Evolutionary conservation across 1,284 basidiomycete genomes (phyloP), one percentile per base, ranked within the genome.

Genomic region (Irpex lacteus): DNA sequence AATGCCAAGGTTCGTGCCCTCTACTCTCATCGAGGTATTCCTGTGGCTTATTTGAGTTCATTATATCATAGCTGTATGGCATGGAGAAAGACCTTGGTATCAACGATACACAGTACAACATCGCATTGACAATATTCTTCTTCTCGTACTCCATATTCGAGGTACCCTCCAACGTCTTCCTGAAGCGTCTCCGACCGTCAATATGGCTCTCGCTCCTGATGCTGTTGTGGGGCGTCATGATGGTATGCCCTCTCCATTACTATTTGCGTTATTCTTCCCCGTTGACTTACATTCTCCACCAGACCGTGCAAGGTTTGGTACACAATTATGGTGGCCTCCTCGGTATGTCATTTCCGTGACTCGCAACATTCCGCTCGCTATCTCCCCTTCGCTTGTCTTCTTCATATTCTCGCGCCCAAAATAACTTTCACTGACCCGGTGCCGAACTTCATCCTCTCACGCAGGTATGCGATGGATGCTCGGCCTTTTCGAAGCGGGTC

Each of bases 251-350:
- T 50, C 58, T 11, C 32, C 9, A 52, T 37, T 26, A 2, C 11
- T 3, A 32, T 5, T 65, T 40, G 18, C 21, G 56, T 6, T 32
- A 13, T 32, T 38, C 18, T 38, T 37, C 32, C 26, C 18, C 7
- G 26, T 37, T 19, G 50, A 49, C 54, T 63, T 60, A 6, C 3
- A 40, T 32, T 32, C 50, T 55, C 15, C 37, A 54, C 11, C 63
- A 90, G 89, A 88, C 86, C 2, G 74, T 88, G 8, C 89, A 91
- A 81, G 90, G 89, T 3, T 70, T 90, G 38, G 83, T 90, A 0
- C 80, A 84, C 63, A 84, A 90, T 72, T 90, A 85, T 69, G 80
- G 81, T 37, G 85, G 87, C 32, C 79, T 90, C 4, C 79, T 90
- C 66, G 85, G 88, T 88, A 60, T 63, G 82, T 74, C 36, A 40